Conservation (phyloP, 805 yeast genomes). For the Saccharomycopsis vini region DNA sequence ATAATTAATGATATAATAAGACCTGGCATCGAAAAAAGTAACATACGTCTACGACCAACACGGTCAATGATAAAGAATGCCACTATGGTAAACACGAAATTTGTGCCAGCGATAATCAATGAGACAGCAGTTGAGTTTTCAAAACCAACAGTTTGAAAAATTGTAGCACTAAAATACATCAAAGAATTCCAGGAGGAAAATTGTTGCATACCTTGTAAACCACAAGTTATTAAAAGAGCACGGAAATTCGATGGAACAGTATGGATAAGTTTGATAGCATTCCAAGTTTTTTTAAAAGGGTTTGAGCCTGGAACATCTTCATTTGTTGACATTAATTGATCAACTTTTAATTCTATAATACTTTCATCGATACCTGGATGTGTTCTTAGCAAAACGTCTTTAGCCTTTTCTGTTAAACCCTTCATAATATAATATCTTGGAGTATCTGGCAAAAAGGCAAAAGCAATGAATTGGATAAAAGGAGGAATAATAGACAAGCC, state of each 20-base stretch:
- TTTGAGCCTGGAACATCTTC: slow-evolving; percentile 38
- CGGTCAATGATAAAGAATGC: slow-evolving; percentile 83
- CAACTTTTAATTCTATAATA: slow-evolving; percentile 56
- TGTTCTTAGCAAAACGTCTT: slow-evolving; percentile 50
- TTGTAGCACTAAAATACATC: slow-evolving; percentile 91
- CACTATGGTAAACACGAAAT: slow-evolving; percentile 75
- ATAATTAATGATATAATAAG: slow-evolving; percentile 71
- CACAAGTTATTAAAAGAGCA: slow-evolving; percentile 85
- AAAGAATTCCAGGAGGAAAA: slow-evolving; percentile 94
- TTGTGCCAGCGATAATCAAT: slow-evolving; percentile 87
- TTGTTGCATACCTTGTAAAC: slow-evolving; percentile 92
- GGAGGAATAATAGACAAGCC: slow-evolving; percentile 90
- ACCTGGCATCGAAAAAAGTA: slow-evolving; percentile 74
- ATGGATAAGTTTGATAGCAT: slow-evolving; percentile 56
- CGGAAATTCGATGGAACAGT: slow-evolving; percentile 71
- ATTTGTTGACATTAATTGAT: slow-evolving; percentile 49
- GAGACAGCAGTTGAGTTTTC: slow-evolving; percentile 89
- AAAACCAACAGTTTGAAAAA: slow-evolving; percentile 87
- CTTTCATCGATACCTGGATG: slow-evolving; percentile 56
- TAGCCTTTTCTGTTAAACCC: slow-evolving; percentile 57
- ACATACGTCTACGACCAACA: slow-evolving; percentile 79
- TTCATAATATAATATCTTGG: slow-evolving; percentile 82
- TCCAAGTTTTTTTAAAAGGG: slow-evolving; percentile 44
- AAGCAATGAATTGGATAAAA: slow-evolving; percentile 61
- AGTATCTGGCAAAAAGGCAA: slow-evolving; percentile 87